Evolutionary conservation across 2,329 filamentous ascomycete species (phyloP), one percentile per base, ranked within the genome.

Genomic region (Penicillium hesseltinei): DNA sequence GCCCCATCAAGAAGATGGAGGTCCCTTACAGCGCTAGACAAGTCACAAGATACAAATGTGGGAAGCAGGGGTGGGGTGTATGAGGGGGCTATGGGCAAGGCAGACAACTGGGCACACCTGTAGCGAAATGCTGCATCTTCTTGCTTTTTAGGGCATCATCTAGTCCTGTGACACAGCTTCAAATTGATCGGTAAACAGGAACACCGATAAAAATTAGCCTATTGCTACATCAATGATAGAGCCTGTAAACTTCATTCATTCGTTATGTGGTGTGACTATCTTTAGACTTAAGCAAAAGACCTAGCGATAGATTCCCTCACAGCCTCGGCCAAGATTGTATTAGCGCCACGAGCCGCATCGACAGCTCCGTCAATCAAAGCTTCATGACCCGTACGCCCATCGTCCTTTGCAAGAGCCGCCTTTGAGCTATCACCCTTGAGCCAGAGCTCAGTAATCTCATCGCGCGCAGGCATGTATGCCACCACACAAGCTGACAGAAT

Each of bases 371-470:
- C 85, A 33, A 88, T 78, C 50, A 89, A 72, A 19, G 78, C 73
- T 57, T 87, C 84, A 66, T 77, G 71, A 6, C 67, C 67, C 5
- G 76, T 53, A 71, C 73, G 52, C 66, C 68, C 49, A 75, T 79
- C 62, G 72, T 74, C 54, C 36, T 60, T 51, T 29, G 64, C 64
- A 43, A 66, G 62, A 25, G 66, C 62, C 13, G 62, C 66, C 54
- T 67, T 71, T 4, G 75, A 75, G 51, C 79, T 75, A 69, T 87
- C 81, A 19, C 94, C 93, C 77, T 92, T 97, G 69, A 95, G 84
- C 94, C 94, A 99, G 19, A 97, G 75, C 70, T 96, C 92, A 9
- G 93, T 97, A 51, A 97, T 86, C 74, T 99, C 94, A 66, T 97
- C 93, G 61, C 92, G 83, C 23, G 82, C 83, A 51, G 92, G 89